phyloP scores from a whole-genome alignment of 1,139 yeast genomes.

The Candida glucosophila region DNA sequence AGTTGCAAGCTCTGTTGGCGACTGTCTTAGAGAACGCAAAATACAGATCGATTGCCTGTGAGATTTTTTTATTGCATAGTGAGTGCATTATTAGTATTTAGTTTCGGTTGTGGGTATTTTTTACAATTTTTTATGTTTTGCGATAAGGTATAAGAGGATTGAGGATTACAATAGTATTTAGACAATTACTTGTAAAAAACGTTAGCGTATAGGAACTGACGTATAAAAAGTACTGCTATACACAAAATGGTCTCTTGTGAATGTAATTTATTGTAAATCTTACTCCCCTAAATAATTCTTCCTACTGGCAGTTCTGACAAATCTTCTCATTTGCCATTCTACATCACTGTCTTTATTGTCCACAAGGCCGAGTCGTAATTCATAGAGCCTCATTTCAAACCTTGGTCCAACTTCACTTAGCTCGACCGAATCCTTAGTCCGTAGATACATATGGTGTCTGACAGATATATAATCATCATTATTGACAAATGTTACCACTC shows the following conservation, averaged over 20 bases:
- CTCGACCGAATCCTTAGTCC: slow-evolving; percentile 82
- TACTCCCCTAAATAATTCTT: slow-evolving; percentile 58
- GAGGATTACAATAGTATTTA: too few species aligned
- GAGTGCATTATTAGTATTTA: slow-evolving; percentile 1
- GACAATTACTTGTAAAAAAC: too few species aligned
- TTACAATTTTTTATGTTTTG: slow-evolving; percentile 1
- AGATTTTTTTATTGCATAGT: background rate
- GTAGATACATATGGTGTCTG: slow-evolving; percentile 90
- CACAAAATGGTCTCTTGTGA: too few species aligned
- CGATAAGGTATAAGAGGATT: too few species aligned
- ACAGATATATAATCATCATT: slow-evolving; percentile 87
- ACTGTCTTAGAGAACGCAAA: slow-evolving; percentile 30
- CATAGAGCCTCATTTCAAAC: slow-evolving; percentile 90
- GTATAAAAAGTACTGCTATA: too few species aligned
- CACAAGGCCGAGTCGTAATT: slow-evolving; percentile 78
- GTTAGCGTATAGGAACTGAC: too few species aligned
- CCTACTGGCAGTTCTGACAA: slow-evolving; percentile 89
- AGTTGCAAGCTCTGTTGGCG: slow-evolving; percentile 31
- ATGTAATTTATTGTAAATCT: too few species aligned
- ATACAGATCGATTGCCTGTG: slow-evolving; percentile 20
- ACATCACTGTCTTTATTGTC: slow-evolving; percentile 97
- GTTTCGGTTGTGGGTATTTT: slow-evolving; percentile 1
- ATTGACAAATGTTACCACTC: slow-evolving; percentile 89
- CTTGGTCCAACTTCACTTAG: slow-evolving; percentile 98
- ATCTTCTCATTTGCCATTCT: slow-evolving; percentile 92